Conservation (phyloP, 2,329 filamentous ascomycete genomes). For the Apiospora arundinis region DNA sequence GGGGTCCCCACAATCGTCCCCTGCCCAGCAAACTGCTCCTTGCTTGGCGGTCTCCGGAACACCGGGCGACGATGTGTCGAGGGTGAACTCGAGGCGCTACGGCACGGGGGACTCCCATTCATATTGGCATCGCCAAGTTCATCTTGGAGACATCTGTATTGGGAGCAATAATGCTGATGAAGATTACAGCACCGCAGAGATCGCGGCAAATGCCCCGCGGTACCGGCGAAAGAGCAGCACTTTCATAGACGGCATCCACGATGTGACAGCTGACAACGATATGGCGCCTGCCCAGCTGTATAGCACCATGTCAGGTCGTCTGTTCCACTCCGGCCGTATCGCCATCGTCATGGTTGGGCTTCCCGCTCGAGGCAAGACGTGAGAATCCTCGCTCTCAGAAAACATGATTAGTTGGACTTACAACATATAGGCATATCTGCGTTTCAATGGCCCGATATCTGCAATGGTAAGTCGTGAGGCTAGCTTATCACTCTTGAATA, state of each 20-base stretch:
- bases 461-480: slow-evolving; percentile 65
- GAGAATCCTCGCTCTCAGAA: slow-evolving; percentile 43
- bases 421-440: slow-evolving; percentile 76
- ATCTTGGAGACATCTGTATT: slow-evolving; percentile 30
- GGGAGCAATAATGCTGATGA: slow-evolving; percentile 38
- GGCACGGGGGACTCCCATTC: slow-evolving; percentile 16
- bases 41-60: slow-evolving; percentile 2
- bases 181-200: slow-evolving; percentile 77
- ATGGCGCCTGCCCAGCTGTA: slow-evolving; percentile 97
- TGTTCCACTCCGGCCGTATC: slow-evolving; percentile 97
- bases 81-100: not conserved
- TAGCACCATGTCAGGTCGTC: slow-evolving; percentile 94
- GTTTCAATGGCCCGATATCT: slow-evolving; percentile 95
- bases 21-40: not conserved
- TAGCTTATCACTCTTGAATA: slow-evolving; percentile 15
- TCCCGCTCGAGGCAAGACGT: slow-evolving; percentile 95
- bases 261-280: slow-evolving; percentile 79
- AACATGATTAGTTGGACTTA: slow-evolving; percentile 28
- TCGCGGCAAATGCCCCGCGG: slow-evolving; percentile 87
- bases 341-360: slow-evolving; percentile 97
- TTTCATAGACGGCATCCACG: slow-evolving; percentile 96
- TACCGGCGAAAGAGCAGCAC: slow-evolving; percentile 94
- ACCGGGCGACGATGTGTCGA: not conserved
- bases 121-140: slow-evolving; percentile 26
- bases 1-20: not conserved